Conservation (phyloP, 2,329 filamentous ascomycete genomes). For the Clonostachys rhizophaga region DNA sequence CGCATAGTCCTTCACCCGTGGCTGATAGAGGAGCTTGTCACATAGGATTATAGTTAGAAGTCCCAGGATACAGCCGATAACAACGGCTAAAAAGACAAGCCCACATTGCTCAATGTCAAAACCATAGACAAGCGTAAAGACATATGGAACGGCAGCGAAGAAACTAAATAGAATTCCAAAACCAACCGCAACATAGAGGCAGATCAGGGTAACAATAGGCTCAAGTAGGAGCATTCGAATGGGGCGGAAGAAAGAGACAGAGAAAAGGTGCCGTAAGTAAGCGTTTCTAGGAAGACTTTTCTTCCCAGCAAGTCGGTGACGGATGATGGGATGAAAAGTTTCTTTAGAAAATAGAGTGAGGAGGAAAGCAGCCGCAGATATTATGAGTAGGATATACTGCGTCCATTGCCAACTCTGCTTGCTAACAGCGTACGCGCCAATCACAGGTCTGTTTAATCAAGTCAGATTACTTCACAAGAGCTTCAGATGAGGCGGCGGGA, state of each 20-base stretch:
- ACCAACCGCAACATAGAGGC: conserved; percentile 42
- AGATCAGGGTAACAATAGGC: conserved; percentile 55
- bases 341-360: conserved; percentile 39
- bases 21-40: conserved; percentile 34
- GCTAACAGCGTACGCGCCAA: conserved; percentile 40
- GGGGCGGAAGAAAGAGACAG: conserved; percentile 41
- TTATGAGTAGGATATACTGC: conserved; percentile 35
- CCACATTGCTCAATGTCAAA: conserved; percentile 36
- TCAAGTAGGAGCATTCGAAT: conserved; percentile 56
- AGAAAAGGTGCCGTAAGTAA: conserved; percentile 25
- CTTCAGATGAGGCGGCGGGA: no score
- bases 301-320: conserved; percentile 27
- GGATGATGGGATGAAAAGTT: conserved; percentile 50
- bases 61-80: conserved; percentile 31
- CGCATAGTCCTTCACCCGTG: conserved; percentile 21
- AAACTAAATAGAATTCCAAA: conserved; percentile 49
- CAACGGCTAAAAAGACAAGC: conserved; percentile 38
- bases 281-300: conserved; percentile 18
- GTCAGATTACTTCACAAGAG: background rate
- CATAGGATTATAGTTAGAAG: conserved; percentile 18
- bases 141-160: conserved; percentile 45
- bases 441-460: conserved; percentile 26
- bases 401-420: conserved; percentile 45
- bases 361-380: conserved; percentile 28
- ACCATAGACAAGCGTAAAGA: conserved; percentile 36